phyloP scores from a whole-genome alignment of 768 basidiomycete genomes.

The Podaxis sp. region DNA sequence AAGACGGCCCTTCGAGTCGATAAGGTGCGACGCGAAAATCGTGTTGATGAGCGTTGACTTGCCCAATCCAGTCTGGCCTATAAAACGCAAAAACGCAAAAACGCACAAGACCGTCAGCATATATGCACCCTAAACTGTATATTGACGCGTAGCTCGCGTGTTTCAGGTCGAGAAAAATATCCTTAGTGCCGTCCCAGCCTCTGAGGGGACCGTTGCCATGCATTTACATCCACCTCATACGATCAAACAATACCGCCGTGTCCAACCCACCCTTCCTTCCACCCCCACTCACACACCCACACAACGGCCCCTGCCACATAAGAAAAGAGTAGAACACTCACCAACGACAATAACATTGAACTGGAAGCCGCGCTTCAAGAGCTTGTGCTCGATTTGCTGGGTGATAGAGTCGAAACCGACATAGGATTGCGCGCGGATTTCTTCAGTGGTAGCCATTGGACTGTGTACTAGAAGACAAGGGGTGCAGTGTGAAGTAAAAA shows the following conservation, averaged over 20 bases:
- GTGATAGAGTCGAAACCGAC: conserved; percentile 99
- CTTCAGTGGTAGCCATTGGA: conserved; percentile 38
- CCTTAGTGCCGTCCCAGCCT: not conserved
- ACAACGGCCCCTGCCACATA: not conserved
- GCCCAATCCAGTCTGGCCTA: conserved; percentile 96
- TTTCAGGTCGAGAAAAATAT: not conserved
- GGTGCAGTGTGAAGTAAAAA: not conserved
- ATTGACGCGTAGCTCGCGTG: not conserved
- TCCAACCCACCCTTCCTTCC: not conserved
- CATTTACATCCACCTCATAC: not conserved
- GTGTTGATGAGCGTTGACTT: conserved; percentile 99
- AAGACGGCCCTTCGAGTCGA: conserved; percentile 95
- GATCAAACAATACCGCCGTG: not conserved
- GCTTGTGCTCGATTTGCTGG: conserved; percentile 97
- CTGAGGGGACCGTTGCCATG: not conserved
- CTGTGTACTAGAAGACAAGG: not conserved
- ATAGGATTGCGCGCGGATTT: conserved; percentile 90
- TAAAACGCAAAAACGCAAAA: conserved; percentile 5
- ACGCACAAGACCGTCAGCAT: not conserved
- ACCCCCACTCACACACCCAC: not conserved
- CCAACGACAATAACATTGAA: conserved; percentile 98
- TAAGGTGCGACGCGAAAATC: conserved; percentile 97
- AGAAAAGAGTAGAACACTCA: conserved; percentile 37
- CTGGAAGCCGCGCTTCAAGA: conserved; percentile 98
- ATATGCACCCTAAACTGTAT: not conserved